These are phyloP conservation scores for Dothidotthia symphoricarpi DNA, from an alignment of 2,329 filamentous ascomycete species.

Conservation along the genomic window DNA sequence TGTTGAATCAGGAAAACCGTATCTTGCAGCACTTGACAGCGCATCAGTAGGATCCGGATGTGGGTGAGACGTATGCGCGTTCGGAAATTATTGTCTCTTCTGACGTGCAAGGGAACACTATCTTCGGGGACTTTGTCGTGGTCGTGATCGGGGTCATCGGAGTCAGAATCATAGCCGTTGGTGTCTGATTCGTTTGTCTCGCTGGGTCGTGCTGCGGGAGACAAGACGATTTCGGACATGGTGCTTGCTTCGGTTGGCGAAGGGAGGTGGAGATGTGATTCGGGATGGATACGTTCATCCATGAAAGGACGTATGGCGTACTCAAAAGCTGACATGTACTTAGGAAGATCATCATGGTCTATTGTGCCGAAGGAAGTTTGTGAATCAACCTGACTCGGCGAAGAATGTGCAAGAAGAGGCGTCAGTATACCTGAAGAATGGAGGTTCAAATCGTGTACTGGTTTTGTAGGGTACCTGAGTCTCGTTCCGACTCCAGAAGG, in stretches of 20 bases:
- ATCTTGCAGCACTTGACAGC: constrained; percentile 13
- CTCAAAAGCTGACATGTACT: constrained; percentile 7
- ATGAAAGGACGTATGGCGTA: constrained; percentile 9
- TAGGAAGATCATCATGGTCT: neutral
- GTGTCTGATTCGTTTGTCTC: no score
- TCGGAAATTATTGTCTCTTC: neutral
- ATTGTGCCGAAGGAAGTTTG: neutral
- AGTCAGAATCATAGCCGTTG: no score
- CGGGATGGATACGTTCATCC: neutral
- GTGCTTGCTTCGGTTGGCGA: neutral
- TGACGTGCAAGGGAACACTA: no score
- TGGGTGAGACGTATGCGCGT: constrained; percentile 5
- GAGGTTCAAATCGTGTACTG: no score
- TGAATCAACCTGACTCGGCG: no score
- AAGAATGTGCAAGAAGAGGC: no score
- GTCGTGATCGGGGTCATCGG: no score
- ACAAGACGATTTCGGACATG: neutral
- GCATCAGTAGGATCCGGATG: constrained; percentile 11
- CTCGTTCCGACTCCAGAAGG: no score
- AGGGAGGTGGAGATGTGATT: neutral
- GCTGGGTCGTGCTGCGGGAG: no score
- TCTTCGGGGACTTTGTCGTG: neutral
- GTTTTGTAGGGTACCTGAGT: no score
- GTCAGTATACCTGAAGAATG: no score
- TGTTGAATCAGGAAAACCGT: constrained; percentile 2